Conservation (phyloP, 345 rosid genomes). For the Euphorbia tirucalli region DNA sequence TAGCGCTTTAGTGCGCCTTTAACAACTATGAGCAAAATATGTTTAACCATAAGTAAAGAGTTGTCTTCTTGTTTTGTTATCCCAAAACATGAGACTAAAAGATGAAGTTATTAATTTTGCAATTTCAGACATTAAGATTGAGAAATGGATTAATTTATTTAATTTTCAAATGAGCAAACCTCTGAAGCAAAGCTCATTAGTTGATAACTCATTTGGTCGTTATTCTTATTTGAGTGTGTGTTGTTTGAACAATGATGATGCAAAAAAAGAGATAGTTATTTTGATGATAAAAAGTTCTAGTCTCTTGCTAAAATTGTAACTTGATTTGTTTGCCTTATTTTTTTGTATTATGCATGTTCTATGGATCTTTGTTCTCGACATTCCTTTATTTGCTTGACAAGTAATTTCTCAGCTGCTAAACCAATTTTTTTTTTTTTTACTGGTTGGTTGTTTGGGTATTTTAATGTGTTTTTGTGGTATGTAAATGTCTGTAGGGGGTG, state of each 20-base stretch:
- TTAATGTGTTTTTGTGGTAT: neutral
- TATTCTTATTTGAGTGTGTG: neutral
- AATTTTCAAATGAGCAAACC: neutral
- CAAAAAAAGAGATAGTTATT: neutral
- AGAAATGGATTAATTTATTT: neutral
- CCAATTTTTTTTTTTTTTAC: neutral
- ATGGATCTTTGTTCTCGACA: neutral
- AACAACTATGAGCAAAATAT: no score
- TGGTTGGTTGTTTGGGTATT: neutral
- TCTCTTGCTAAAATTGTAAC: neutral
- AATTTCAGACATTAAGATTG: no score
- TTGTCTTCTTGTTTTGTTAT: no score
- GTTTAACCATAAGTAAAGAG: no score
- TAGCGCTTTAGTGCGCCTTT: no score
- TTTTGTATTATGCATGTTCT: neutral
- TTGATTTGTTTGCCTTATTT: neutral
- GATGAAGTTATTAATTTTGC: neutral
- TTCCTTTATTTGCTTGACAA: neutral
- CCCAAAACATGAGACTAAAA: no score
- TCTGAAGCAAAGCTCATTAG: neutral
- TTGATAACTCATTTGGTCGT: neutral
- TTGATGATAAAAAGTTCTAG: neutral
- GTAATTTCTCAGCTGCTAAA: neutral
- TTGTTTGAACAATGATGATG: neutral
- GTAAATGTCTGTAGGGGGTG: slow-evolving; percentile 65